Evolutionary conservation across 305 asterid genomes (phyloP).

Genomic region (Fraxinus angustifolia): DNA sequence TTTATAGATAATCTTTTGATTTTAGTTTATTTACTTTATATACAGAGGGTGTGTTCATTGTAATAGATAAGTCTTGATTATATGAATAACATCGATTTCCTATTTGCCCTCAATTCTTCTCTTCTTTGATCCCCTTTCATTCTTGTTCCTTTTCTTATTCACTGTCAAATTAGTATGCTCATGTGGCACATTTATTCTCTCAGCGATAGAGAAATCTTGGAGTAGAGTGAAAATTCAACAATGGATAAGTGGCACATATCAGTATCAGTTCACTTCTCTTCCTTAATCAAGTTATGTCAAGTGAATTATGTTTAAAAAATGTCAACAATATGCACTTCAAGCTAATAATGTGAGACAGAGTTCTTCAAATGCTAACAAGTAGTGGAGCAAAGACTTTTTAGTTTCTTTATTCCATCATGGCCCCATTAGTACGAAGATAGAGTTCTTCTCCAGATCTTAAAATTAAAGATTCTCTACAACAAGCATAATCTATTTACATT

Average conservation of each 20-base stretch:
- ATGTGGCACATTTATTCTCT: background rate
- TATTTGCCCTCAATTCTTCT: too few species aligned
- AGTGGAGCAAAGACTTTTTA: background rate
- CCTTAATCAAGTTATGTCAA: background rate
- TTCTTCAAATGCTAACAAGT: background rate
- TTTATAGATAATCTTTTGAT: too few species aligned
- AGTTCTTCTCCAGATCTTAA: background rate
- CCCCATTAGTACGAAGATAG: background rate
- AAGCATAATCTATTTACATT: background rate
- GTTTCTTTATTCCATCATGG: background rate
- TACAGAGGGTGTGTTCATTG: too few species aligned
- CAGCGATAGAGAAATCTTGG: background rate
- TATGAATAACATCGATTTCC: too few species aligned
- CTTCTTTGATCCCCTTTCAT: too few species aligned
- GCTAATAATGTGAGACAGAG: background rate
- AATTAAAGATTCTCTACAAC: background rate
- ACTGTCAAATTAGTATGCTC: too few species aligned
- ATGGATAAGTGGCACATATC: background rate
- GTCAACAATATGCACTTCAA: background rate
- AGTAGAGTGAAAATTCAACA: background rate
- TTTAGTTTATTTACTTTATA: too few species aligned
- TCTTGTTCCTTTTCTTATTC: too few species aligned
- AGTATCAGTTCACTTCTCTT: background rate
- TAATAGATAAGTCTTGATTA: too few species aligned
- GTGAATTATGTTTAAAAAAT: background rate